These are phyloP conservation scores for Moniliophthora roreri DNA, from an alignment of 1,284 basidiomycete genomes.

Conservation along the genomic window DNA sequence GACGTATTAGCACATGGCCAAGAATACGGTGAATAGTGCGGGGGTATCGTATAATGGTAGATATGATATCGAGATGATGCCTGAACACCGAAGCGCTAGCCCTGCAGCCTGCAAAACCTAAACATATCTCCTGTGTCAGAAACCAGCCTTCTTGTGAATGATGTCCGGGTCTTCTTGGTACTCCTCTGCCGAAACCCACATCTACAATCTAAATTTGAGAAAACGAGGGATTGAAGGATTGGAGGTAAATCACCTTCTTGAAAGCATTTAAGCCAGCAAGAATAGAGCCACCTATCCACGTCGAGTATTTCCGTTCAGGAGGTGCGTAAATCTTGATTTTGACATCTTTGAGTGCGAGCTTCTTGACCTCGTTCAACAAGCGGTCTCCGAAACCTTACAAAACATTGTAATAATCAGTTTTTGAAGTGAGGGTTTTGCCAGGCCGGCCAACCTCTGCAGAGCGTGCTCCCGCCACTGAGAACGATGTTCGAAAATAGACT, in stretches of 20 bases:
- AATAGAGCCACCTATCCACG: conserved; percentile 99
- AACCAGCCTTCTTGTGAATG: conserved; percentile 90
- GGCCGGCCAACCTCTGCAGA: conserved; percentile 88
- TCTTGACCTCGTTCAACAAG: conserved; percentile 94
- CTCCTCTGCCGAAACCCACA: conserved; percentile 99
- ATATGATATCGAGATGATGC: conserved; percentile 17
- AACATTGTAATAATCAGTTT: no score
- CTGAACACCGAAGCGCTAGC: conserved; percentile 11
- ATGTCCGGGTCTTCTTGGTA: conserved; percentile 99
- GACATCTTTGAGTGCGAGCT: conserved; percentile 93
- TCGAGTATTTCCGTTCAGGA: conserved; percentile 99
- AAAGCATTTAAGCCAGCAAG: conserved; percentile 95
- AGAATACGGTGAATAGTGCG: not conserved
- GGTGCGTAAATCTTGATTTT: conserved; percentile 99
- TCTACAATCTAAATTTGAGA: conserved; percentile 47
- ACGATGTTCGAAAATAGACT: conserved; percentile 96
- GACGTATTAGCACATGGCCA: not conserved
- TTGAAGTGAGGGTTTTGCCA: no score
- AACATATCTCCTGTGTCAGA: conserved; percentile 36
- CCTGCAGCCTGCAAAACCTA: conserved; percentile 17
- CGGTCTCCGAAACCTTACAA: conserved; percentile 98
- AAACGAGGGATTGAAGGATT: not conserved
- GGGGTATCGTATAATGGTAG: conserved; percentile 27
- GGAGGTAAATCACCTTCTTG: conserved; percentile 75
- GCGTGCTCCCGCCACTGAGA: conserved; percentile 93